Evolutionary conservation across 2,329 filamentous ascomycete species (phyloP).

Genomic region (Xylaria arbuscula): DNA sequence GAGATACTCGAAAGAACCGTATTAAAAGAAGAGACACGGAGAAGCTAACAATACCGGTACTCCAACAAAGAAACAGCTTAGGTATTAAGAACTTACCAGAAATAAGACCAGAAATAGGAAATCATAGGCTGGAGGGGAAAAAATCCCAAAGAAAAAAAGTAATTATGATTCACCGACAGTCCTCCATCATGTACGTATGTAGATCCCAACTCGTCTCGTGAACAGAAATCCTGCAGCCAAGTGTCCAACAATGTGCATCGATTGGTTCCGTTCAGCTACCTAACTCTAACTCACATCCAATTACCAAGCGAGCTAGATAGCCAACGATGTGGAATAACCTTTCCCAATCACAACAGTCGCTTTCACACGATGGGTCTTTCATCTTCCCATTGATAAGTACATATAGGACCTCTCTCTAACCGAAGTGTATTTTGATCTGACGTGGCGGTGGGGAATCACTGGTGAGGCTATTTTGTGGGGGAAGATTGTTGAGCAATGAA

Average conservation of each 20-base stretch:
- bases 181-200: neutral
- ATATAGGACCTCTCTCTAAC: neutral
- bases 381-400: neutral
- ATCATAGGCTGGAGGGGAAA: neutral
- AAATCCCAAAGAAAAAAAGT: neutral
- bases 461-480: neutral
- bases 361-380: neutral
- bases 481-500: neutral
- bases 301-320: neutral
- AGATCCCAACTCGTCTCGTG: conserved; percentile 10
- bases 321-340: neutral
- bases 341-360: neutral
- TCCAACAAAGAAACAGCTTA: neutral
- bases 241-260: neutral
- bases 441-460: neutral
- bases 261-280: neutral
- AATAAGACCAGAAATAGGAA: no score
- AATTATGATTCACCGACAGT: conserved; percentile 13
- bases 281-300: no score
- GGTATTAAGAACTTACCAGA: no score
- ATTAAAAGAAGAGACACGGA: neutral
- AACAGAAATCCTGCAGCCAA: conserved; percentile 4
- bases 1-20: no score
- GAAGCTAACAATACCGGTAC: neutral
- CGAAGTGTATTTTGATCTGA: neutral